Conservation (phyloP, 106 monocot genomes). For the Amphibolis antarctica region DNA sequence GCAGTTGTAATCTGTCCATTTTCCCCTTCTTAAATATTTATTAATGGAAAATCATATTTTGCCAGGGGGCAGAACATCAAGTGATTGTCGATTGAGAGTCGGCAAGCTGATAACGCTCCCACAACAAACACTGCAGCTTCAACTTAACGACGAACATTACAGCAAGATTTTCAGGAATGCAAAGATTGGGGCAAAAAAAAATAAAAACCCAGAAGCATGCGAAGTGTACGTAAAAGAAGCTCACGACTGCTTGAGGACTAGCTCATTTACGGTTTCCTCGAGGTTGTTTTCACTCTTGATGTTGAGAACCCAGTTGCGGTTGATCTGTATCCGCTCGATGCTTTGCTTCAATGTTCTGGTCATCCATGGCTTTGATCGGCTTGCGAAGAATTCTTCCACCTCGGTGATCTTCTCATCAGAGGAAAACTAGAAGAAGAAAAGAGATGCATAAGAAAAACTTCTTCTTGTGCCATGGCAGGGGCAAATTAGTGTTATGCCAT, state of each 20-base stretch:
- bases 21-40: too few relatives aligned
- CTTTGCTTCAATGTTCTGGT: constrained; percentile 73
- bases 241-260: constrained; percentile 21
- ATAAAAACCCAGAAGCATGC: too few relatives aligned
- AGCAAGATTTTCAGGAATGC: too few relatives aligned
- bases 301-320: constrained; percentile 52
- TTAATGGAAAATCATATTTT: too few relatives aligned
- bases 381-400: constrained; percentile 61
- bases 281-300: constrained; percentile 47
- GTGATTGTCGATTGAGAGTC: too few relatives aligned
- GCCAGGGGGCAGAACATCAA: too few relatives aligned
- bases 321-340: constrained; percentile 55
- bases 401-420: constrained; percentile 69
- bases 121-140: too few relatives aligned
- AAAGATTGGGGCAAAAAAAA: too few relatives aligned
- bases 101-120: too few relatives aligned
- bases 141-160: too few relatives aligned
- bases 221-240: background rate
- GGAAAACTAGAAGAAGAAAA: constrained; percentile 38
- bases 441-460: background rate
- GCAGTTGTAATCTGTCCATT: too few relatives aligned
- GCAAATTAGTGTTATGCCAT: background rate
- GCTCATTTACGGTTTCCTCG: constrained; percentile 37
- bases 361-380: constrained; percentile 46
- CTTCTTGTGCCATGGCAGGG: background rate